Evolutionary conservation across 2,329 filamentous ascomycete species (phyloP), one percentile per base, ranked within the genome.

Genomic region (Colletotrichum sp.): DNA sequence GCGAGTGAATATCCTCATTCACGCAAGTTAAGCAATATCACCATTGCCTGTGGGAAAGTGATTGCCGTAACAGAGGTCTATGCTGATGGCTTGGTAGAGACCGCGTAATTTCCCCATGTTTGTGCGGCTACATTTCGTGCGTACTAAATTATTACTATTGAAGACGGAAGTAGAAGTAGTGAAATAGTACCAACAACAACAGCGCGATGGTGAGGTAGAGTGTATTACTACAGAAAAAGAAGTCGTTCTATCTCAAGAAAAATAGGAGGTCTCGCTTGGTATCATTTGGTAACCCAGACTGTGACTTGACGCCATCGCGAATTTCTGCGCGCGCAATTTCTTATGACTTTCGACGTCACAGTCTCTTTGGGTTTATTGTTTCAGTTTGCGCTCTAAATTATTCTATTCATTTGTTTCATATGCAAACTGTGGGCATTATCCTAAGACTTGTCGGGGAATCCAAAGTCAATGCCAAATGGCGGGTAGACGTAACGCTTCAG

Each of bases 401-500:
- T 52, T 39, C n/a, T 30, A 39, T 61, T 15, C 39, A 32, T 67
- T 55, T 18, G 13, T 52, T 43, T 48, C 7, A 15, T 43, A 10
- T 13, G 18, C 8, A 32, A 28, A 18, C 8, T 30, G 57, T 55
- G 6, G 34, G 26, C 15, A 39, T n/a, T 15, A 59, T 65, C 18
- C 32, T 79, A 82, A 66, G 78, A 81, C 88, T 93, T 93, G 82
- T 94, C 93, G n/a, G 92, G 93, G 86, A 94, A 94, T 3, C 93
- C 93, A 82, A 95, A 93, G 80, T 93, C 88, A 65, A 93, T 84
- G 4, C 92, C 92, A 80, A 94, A 94, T 1, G 92, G 90, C 78
- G 93, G 93, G 82, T 93, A 94, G 39, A 94, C 92, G 77, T 91
- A 94, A 79, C 92, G 87, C 84, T 90, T 85, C 75, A 91, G 81